Conservation (phyloP, 2,329 filamentous ascomycete genomes). For the Trichoderma hamatum region DNA sequence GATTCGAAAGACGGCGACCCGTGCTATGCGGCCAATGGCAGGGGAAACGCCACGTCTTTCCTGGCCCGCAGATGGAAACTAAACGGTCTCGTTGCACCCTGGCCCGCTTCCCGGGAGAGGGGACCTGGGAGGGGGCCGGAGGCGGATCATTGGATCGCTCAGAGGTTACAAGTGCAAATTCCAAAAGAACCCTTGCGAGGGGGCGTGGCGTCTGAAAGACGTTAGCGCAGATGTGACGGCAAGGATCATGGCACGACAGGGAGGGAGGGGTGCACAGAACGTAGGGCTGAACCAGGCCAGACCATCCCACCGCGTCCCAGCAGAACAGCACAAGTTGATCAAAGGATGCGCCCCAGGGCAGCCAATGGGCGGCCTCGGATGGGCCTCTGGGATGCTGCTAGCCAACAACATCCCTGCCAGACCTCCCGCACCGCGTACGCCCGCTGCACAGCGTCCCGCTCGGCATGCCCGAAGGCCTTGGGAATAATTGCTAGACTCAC, state of each 20-base stretch:
- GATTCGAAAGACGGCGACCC: constrained; percentile 22
- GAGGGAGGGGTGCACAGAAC: constrained; percentile 13
- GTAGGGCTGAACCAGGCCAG: constrained; percentile 23
- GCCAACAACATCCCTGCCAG: constrained; percentile 21
- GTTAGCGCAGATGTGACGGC: constrained; percentile 16
- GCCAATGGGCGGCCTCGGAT: constrained; percentile 18
- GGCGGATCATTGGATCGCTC: constrained; percentile 21
- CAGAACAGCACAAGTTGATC: constrained; percentile 9
- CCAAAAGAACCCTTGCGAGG: constrained; percentile 20
- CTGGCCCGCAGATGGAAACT: constrained; percentile 19
- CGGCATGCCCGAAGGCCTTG: constrained; percentile 26
- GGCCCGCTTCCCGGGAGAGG: constrained; percentile 25
- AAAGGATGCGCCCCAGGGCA: constrained; percentile 26
- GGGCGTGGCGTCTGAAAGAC: constrained; percentile 10
- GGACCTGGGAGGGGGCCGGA: constrained; percentile 16
- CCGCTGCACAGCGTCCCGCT: constrained; percentile 28
- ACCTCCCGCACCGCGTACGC: constrained; percentile 25
- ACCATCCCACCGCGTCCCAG: constrained; percentile 21
- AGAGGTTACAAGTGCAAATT: constrained; percentile 1
- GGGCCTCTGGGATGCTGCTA: not conserved
- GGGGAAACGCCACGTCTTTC: constrained; percentile 21
- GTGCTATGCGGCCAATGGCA: constrained; percentile 21
- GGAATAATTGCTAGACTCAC: constrained; percentile 27
- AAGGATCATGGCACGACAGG: constrained; percentile 4
- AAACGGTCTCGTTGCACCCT: constrained; percentile 22